Evolutionary conservation across 2,329 filamentous ascomycete species (phyloP), one percentile per base, ranked within the genome.

Genomic region (Fusarium proliferatum): DNA sequence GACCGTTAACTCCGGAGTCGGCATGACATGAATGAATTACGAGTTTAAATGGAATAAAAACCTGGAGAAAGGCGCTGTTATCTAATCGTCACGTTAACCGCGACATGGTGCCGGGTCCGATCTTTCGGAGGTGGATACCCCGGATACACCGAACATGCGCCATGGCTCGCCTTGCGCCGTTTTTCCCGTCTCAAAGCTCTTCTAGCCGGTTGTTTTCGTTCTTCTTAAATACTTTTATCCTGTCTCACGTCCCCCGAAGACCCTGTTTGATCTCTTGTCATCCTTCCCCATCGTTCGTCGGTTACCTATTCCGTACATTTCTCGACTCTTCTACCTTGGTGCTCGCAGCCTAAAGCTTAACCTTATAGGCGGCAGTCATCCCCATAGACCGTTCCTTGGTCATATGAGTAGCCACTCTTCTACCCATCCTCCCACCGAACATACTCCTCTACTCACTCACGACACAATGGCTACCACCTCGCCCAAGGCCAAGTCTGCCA

Each of bases 171-270:
- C 45, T 28, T 52, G 43, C 19, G 61, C 68, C 68, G 67, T 52
- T 67, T 57, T 62, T 66, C 43, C 70, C 70, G 70, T 70, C 9
- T 45, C 41, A 72, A 72, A 71, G 70, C 70, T 71, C 51, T 61
- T 73, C 70, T 71, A 72, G 46, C 70, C 70, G 69, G 34, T 30
- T 33, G 13, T 36, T 28, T 21, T n/a, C 23, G 34, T 70, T 57
- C 21, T 38, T 55, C 23, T 52, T 62, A 72, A 70, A 61, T 67
- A 67, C 30, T 48, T 61, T 45, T 30, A 6, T 59, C 30, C 39
- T 51, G 45, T 36, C 57, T 64, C 55, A 43, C 28, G 34, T 33
- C 36, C 39, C 16, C 6, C 9, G 2, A 33, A 19, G 30, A 3
- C 30, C 38, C 36, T 57, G 64, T 23, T 19, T 60, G 53, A 57